Evolutionary conservation across 2,329 filamentous ascomycete genomes (phyloP).

Genomic region (Penicillium decumbens): DNA sequence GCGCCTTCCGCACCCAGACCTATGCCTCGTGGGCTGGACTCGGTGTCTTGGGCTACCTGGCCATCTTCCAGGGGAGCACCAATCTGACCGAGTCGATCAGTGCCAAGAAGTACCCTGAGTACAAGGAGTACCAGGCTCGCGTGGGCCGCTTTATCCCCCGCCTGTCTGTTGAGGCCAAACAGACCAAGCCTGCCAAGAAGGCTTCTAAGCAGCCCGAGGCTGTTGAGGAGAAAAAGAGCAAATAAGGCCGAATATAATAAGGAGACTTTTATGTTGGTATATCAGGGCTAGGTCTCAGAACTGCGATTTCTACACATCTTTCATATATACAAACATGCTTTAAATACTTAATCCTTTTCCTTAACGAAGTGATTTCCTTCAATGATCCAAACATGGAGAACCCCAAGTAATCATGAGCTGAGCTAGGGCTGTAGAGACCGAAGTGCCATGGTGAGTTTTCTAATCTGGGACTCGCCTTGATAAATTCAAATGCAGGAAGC

Average conservation of each 20-base stretch:
- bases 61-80: slow-evolving; percentile 86
- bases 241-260: slow-evolving; percentile 4
- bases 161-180: slow-evolving; percentile 33
- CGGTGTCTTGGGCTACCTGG: slow-evolving; percentile 65
- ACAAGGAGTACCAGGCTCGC: slow-evolving; percentile 73
- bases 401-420: neutral
- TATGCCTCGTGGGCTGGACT: slow-evolving; percentile 73
- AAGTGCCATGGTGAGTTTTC: no score
- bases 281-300: neutral
- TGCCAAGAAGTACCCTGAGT: slow-evolving; percentile 79
- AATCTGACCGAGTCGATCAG: slow-evolving; percentile 81
- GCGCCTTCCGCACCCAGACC: slow-evolving; percentile 65
- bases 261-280: neutral
- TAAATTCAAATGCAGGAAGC: no score
- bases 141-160: slow-evolving; percentile 79
- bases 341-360: neutral
- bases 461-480: no score
- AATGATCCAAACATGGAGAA: neutral
- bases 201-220: slow-evolving; percentile 11
- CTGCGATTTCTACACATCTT: neutral
- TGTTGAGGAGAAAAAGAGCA: slow-evolving; percentile 23
- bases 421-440: no score
- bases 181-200: slow-evolving; percentile 24
- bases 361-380: neutral
- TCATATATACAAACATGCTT: neutral